Percentiles rank a stretch among this genome's conserved stretches.
phyloP scores from a whole-genome alignment of 2,329 filamentous ascomycete genomes.

The Blumeria graminis region DNA sequence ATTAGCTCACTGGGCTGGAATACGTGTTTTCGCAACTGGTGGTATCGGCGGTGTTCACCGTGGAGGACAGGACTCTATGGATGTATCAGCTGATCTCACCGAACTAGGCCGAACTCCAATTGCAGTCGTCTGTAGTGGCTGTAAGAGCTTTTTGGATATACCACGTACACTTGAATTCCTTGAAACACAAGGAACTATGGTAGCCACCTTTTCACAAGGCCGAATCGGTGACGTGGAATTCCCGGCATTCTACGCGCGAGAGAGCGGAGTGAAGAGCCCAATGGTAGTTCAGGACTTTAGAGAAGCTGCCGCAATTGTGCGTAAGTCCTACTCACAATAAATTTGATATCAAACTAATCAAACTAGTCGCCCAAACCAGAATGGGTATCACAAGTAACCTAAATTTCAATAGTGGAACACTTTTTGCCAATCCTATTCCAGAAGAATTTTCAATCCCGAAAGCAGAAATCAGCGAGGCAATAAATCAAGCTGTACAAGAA shows the following conservation, averaged over 20 bases:
- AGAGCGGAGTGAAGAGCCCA: slow-evolving; percentile 65
- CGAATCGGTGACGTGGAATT: slow-evolving; percentile 52
- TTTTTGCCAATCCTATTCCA: slow-evolving; percentile 68
- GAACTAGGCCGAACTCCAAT: slow-evolving; percentile 79
- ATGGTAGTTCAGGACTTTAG: slow-evolving; percentile 46
- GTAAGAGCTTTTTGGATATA: slow-evolving; percentile 91
- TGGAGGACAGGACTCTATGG: slow-evolving; percentile 65
- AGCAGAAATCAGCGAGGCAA: slow-evolving; percentile 29
- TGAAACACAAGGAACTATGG: slow-evolving; percentile 50
- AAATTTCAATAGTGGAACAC: slow-evolving; percentile 35
- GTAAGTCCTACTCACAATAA: slow-evolving; percentile 19
- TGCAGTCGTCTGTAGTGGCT: slow-evolving; percentile 70
- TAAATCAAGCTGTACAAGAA: slow-evolving; percentile 28
- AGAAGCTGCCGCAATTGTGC: slow-evolving; percentile 74
- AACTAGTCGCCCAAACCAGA: slow-evolving; percentile 28
- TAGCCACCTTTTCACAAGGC: slow-evolving; percentile 76
- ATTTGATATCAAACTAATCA: slow-evolving; percentile 2
- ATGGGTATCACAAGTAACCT: not conserved
- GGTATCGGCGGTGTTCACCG: slow-evolving; percentile 87
- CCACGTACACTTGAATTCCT: slow-evolving; percentile 61
- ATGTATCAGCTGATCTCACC: slow-evolving; percentile 84
- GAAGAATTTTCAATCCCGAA: slow-evolving; percentile 33
- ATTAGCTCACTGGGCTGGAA: slow-evolving; percentile 63
- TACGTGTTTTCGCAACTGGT: slow-evolving; percentile 82
- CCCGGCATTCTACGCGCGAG: slow-evolving; percentile 76